Percentiles rank a stretch among this genome's conserved stretches.
Conservation (phyloP, 2,329 filamentous ascomycete genomes). For the Penicillium corylophilum region DNA sequence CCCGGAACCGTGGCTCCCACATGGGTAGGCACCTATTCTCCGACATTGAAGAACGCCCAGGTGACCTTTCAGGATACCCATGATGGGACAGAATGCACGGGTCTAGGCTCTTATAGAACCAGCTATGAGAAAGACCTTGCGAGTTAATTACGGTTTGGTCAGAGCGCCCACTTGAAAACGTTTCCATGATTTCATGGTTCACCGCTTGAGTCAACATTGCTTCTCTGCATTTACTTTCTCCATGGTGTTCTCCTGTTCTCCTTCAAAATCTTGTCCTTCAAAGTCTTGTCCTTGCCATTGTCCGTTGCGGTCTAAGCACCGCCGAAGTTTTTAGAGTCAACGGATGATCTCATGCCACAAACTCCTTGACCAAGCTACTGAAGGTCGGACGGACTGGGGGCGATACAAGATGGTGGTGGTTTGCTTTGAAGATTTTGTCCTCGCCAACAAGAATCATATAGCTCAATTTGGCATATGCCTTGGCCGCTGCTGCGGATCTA, state of each 20-base stretch:
- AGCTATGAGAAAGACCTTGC: neutral
- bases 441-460: constrained; percentile 38
- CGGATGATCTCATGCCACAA: neutral
- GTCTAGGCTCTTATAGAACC: neutral
- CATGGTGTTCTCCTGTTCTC: too few relatives aligned
- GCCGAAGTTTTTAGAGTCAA: neutral
- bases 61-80: neutral
- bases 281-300: neutral
- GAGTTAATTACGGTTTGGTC: neutral
- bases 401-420: constrained; percentile 7
- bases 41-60: neutral
- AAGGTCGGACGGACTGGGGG: neutral
- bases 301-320: neutral
- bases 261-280: too few relatives aligned
- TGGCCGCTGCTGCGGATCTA: constrained; percentile 20
- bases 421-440: constrained; percentile 31
- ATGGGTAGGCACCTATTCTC: neutral
- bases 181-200: too few relatives aligned
- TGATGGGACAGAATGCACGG: neutral
- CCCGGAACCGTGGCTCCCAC: neutral
- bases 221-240: too few relatives aligned
- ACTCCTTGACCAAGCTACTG: neutral
- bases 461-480: constrained; percentile 30
- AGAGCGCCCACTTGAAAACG: neutral
- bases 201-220: too few relatives aligned